A percentile compares a stretch with the other conserved stretches of the same genome.
phyloP scores from a whole-genome alignment of 225 moss, liverwort and hornwort species.

The Lunularia cruciata region DNA sequence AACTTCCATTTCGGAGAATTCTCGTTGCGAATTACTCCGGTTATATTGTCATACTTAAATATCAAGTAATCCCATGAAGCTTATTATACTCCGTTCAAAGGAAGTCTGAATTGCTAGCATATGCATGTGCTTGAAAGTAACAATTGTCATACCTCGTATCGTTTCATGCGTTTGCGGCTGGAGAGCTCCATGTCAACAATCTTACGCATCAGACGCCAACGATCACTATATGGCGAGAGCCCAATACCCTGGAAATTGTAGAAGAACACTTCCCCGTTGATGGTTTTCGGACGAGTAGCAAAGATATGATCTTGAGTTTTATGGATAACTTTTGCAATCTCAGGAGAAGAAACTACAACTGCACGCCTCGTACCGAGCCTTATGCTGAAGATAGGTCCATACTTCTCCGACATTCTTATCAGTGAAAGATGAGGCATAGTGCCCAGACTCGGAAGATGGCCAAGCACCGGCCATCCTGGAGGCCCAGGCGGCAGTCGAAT shows the following conservation, averaged over 20 bases:
- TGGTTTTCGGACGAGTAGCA: conserved; percentile 41
- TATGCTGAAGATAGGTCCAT: conserved; percentile 40
- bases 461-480: conserved; percentile 42
- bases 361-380: conserved; percentile 39
- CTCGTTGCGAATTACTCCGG: no score
- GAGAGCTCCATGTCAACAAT: background rate
- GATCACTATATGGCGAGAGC: conserved; percentile 32
- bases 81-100: no score
- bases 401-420: conserved; percentile 20
- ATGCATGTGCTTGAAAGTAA: no score
- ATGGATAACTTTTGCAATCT: conserved; percentile 42
- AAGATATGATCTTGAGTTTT: conserved; percentile 42
- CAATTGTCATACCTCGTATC: no score
- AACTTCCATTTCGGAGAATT: no score
- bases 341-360: conserved; percentile 49
- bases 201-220: conserved; percentile 40
- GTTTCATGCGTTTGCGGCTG: background rate
- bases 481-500: conserved; percentile 46
- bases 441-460: conserved; percentile 47
- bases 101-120: no score
- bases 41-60: no score
- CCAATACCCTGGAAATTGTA: conserved; percentile 33
- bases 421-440: conserved; percentile 36
- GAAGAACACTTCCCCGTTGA: conserved; percentile 29
- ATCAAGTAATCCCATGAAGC: no score